These are phyloP conservation scores for Suillus spraguei DNA, from an alignment of 768 basidiomycete species.

Conservation along the genomic window DNA sequence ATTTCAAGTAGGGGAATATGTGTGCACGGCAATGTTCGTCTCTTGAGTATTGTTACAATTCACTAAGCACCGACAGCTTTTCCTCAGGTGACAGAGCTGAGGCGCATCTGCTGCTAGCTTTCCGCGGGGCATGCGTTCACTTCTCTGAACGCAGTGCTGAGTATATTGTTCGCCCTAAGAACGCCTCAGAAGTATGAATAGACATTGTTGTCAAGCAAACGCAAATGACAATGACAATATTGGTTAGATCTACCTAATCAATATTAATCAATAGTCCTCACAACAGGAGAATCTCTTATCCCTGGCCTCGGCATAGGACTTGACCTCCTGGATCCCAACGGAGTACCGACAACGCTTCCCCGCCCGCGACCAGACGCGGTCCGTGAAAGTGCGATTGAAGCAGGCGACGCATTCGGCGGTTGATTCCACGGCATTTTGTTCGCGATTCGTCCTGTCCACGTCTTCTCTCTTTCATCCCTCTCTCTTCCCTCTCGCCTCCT, in stretches of 20 bases:
- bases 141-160: neutral
- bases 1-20: neutral
- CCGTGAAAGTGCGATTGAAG: conserved; percentile 22
- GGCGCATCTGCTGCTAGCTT: neutral
- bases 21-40: neutral
- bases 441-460: conserved; percentile 33
- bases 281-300: conserved; percentile 27
- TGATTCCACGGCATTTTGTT: conserved; percentile 33
- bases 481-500: conserved; percentile 68
- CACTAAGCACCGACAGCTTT: neutral
- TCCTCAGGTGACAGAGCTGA: neutral
- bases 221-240: neutral
- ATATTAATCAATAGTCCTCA: conserved; percentile 19
- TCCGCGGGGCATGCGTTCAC: neutral
- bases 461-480: conserved; percentile 35
- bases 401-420: conserved; percentile 12
- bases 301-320: conserved; percentile 36
- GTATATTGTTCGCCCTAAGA: neutral
- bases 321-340: conserved; percentile 33
- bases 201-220: neutral
- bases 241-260: neutral
- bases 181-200: neutral
- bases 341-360: conserved; percentile 31
- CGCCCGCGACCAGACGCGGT: conserved; percentile 28
- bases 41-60: neutral